These are phyloP conservation scores for Centrapalus pauciflorus DNA, from an alignment of 129 eudicot species.

Conservation along the genomic window DNA sequence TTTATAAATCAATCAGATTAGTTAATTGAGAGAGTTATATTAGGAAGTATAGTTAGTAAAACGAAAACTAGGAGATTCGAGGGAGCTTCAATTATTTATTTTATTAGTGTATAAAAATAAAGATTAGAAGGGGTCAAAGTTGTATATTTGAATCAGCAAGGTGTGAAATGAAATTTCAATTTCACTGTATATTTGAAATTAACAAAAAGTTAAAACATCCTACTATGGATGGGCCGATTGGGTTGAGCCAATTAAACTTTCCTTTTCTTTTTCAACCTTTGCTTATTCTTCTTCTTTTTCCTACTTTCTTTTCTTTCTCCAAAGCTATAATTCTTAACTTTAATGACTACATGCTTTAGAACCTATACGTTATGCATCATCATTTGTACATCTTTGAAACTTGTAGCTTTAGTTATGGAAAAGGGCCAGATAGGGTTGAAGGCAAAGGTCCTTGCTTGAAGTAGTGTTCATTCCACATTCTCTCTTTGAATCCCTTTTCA, in stretches of 20 bases:
- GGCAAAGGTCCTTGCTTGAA: conserved; percentile 10
- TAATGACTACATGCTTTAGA: neutral
- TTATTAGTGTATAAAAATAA: neutral
- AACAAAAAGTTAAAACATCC: neutral
- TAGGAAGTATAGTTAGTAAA: no score
- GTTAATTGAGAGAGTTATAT: no score
- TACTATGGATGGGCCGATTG: no score
- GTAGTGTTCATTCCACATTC: conserved; percentile 1
- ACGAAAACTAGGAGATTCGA: no score
- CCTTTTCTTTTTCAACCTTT: neutral
- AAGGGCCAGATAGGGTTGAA: neutral
- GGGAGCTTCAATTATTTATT: no score
- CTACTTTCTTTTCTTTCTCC: conserved; percentile 1
- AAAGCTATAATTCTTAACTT: neutral
- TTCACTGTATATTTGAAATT: neutral
- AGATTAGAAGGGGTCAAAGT: neutral
- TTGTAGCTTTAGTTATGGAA: neutral
- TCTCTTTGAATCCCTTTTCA: neutral
- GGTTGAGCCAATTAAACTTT: neutral
- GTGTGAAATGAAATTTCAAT: neutral
- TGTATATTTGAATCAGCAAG: neutral
- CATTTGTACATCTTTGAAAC: neutral
- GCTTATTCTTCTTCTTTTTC: neutral
- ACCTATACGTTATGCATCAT: neutral
- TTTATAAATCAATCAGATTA: no score